These are phyloP conservation scores for Filobasidium uniguttulatum DNA, from an alignment of 1,284 basidiomycete species.

Conservation along the genomic window DNA sequence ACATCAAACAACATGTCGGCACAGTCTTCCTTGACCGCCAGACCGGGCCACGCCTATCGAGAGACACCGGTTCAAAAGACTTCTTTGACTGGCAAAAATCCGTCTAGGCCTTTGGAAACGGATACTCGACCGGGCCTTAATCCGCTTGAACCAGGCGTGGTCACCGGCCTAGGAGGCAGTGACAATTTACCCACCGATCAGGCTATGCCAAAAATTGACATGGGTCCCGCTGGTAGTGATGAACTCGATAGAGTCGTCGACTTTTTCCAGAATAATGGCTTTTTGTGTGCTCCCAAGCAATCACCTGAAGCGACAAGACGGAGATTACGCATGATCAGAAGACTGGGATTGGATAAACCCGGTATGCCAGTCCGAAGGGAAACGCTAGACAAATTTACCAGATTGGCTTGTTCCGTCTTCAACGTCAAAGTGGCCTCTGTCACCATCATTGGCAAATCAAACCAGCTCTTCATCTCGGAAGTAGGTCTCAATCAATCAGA, in stretches of 20 bases:
- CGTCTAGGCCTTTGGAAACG: background rate
- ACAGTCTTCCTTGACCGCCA: background rate
- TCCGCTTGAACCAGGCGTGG: background rate
- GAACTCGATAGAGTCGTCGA: constrained; percentile 17
- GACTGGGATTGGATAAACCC: constrained; percentile 23
- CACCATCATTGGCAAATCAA: constrained; percentile 21
- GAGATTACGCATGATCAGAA: constrained; percentile 24
- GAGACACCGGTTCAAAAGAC: background rate
- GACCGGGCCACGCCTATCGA: background rate
- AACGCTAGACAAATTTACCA: constrained; percentile 24
- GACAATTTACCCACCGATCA: too few species aligned
- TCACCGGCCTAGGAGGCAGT: background rate
- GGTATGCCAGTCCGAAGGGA: constrained; percentile 12
- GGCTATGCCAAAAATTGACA: background rate
- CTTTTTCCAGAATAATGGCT: constrained; percentile 23
- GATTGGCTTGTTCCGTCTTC: constrained; percentile 23
- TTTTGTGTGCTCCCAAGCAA: constrained; percentile 26
- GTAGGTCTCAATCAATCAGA: constrained; percentile 18
- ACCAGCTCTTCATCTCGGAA: constrained; percentile 21
- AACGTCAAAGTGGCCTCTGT: constrained; percentile 21
- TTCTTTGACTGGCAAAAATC: background rate
- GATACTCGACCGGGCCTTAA: background rate
- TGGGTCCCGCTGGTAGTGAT: background rate
- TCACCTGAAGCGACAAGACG: constrained; percentile 19
- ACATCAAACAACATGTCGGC: background rate